These are phyloP conservation scores for Pisolithus tinctorius DNA, from an alignment of 768 basidiomycete species.

Conservation along the genomic window DNA sequence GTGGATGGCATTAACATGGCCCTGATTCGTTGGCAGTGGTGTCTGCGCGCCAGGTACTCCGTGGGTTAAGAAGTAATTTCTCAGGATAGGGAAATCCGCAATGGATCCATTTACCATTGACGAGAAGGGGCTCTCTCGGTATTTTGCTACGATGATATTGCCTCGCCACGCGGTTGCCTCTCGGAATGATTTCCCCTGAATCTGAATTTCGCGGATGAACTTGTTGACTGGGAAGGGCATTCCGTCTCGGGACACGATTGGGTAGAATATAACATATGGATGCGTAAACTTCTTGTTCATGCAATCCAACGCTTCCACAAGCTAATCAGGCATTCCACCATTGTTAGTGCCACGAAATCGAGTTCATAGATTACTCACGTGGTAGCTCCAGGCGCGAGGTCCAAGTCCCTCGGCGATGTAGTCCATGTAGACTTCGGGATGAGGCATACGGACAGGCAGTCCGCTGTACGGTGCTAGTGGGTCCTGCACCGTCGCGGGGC, in stretches of 20 bases:
- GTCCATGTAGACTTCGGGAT: constrained; percentile 83
- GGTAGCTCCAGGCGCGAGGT: constrained; percentile 64
- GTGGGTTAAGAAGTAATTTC: constrained; percentile 72
- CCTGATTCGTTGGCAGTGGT: not conserved
- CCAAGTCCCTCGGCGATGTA: constrained; percentile 72
- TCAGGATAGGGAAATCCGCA: constrained; percentile 77
- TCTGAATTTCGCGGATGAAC: constrained; percentile 68
- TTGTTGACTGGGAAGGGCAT: constrained; percentile 82
- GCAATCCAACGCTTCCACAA: constrained; percentile 68
- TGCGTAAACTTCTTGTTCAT: constrained; percentile 75
- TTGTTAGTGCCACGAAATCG: constrained; percentile 12
- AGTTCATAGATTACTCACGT: constrained; percentile 37
- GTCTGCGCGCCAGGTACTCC: constrained; percentile 40
- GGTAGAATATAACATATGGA: constrained; percentile 80
- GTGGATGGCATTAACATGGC: not conserved
- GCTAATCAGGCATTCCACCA: constrained; percentile 32
- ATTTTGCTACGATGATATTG: constrained; percentile 75
- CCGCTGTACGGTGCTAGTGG: constrained; percentile 40
- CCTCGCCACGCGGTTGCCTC: constrained; percentile 73
- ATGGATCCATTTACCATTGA: constrained; percentile 69
- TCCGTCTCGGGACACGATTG: constrained; percentile 66
- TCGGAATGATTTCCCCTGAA: constrained; percentile 56
- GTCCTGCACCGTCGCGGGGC: constrained; percentile 40
- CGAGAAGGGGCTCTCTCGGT: constrained; percentile 37
- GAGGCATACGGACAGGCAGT: constrained; percentile 59